Evolutionary conservation across 2,329 filamentous ascomycete species (phyloP), one percentile per base, ranked within the genome.

Genomic region (Metarhizium brunneum): DNA sequence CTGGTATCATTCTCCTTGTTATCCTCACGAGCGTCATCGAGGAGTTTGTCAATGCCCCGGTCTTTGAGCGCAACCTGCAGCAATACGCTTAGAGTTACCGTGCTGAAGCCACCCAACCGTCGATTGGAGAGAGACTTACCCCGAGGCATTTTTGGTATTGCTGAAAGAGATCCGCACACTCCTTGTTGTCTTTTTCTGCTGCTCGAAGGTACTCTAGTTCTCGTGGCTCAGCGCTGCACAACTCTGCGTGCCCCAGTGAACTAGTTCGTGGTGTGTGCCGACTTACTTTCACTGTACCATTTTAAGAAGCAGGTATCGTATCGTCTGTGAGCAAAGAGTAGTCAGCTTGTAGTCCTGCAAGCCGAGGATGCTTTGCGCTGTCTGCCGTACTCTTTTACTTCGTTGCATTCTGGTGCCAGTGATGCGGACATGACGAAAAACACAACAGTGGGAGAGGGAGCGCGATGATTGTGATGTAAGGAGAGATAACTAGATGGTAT

Each of bases 281-380:
- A 71, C 86, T 57, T 78, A 96, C 94, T 97, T 74, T 99, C 94
- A 68, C 92, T 96, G 72, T 99, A 99, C 94, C 94, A 99, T 74
- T 96, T 97, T 61, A 99, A 76, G 70, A 99, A 99, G 75, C 94
- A 99, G 53, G 87, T 92, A 71, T 99, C 94, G 69, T 99, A 99
- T 64, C 86, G 89, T 70, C 92, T 96, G 59, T 2, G 14, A 18
- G 14, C 20, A 3, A 38, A 40, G 25, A 38, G 47, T 40, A 32
- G 43, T 52, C 14, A 47, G 47, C 6, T 45, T 61, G 18, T 57
- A 51, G 14, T 25, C 30, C 4, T 8, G 25, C 20, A 10, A 50
- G 30, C n/a, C 11, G 8, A 30, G 52, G 11, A 13, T 2, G 16
- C 32, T 40, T 40, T 13, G 8, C 38, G 38, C 2, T 16, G 35